phyloP scores from a whole-genome alignment of 768 basidiomycete species.

The Boletus eberwhitei region DNA sequence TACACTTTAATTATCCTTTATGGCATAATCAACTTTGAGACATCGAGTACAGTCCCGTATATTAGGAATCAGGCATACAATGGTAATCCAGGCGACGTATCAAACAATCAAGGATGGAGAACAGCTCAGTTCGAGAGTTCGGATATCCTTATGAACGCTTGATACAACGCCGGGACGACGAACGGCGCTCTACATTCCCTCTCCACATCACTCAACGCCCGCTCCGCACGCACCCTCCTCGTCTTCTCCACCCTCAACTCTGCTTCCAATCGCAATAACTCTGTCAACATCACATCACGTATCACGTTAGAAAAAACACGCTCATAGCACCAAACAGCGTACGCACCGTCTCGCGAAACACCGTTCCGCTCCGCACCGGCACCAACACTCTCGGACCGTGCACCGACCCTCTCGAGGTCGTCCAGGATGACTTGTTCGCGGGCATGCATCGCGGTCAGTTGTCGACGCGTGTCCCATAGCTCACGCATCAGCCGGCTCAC shows the following conservation, averaged over 20 bases:
- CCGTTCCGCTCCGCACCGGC: not conserved
- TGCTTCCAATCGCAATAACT: constrained; percentile 25
- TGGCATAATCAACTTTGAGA: constrained; percentile 6
- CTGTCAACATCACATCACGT: constrained; percentile 2
- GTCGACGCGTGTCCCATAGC: constrained; percentile 27
- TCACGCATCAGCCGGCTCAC: constrained; percentile 21
- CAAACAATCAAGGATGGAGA: not conserved
- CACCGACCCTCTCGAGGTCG: constrained; percentile 20
- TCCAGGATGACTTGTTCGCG: constrained; percentile 24
- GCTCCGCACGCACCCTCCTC: constrained; percentile 42
- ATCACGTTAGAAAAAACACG: not conserved
- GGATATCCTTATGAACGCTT: constrained; percentile 50
- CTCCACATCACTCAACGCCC: constrained; percentile 43
- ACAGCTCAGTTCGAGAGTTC: constrained; percentile 34
- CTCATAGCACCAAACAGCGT: not conserved
- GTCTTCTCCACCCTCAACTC: constrained; percentile 38
- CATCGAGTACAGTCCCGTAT: too few species aligned
- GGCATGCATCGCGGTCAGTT: constrained; percentile 20
- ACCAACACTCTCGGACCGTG: not conserved
- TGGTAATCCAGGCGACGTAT: not conserved
- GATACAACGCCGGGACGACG: constrained; percentile 53
- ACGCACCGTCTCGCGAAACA: constrained; percentile 18
- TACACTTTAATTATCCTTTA: constrained; percentile 7
- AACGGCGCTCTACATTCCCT: constrained; percentile 52
- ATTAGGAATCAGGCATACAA: not conserved